These are phyloP conservation scores for Stevia rebaudiana DNA, from an alignment of 140 eudicot species.

Conservation along the genomic window DNA sequence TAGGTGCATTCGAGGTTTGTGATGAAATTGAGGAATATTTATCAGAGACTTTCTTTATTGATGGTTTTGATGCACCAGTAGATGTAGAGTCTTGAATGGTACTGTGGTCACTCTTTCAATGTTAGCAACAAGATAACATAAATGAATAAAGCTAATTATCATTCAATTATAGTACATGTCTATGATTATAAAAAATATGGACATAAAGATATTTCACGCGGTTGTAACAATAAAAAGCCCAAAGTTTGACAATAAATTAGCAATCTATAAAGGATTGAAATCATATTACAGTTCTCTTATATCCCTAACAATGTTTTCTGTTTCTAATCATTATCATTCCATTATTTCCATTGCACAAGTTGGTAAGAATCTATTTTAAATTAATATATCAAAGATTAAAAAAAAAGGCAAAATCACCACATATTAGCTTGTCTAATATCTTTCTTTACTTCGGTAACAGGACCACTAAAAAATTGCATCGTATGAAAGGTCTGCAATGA, in stretches of 20 bases:
- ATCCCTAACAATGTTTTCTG: neutral
- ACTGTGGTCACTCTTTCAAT: slow-evolving; percentile 39
- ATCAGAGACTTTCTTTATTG: slow-evolving; percentile 35
- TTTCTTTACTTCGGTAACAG: neutral
- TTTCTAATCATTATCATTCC: neutral
- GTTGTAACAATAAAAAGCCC: neutral
- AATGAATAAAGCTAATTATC: neutral
- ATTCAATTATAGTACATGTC: neutral
- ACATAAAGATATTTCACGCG: neutral
- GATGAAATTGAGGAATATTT: slow-evolving; percentile 41
- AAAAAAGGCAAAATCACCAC: neutral
- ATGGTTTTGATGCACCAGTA: slow-evolving; percentile 40
- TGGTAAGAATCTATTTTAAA: neutral
- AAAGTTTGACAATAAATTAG: neutral
- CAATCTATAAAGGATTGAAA: too few species aligned
- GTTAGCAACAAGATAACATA: slow-evolving; percentile 21
- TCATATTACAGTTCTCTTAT: too few species aligned
- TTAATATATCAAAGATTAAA: neutral
- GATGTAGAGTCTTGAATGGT: slow-evolving; percentile 47
- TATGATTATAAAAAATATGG: neutral
- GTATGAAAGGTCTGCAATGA: slow-evolving; percentile 5
- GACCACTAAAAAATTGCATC: neutral
- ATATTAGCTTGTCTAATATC: neutral
- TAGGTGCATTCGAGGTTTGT: slow-evolving; percentile 38
- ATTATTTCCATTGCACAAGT: neutral